Evolutionary conservation across 1,284 basidiomycete species (phyloP).

Genomic region (Ustilago hordei): DNA sequence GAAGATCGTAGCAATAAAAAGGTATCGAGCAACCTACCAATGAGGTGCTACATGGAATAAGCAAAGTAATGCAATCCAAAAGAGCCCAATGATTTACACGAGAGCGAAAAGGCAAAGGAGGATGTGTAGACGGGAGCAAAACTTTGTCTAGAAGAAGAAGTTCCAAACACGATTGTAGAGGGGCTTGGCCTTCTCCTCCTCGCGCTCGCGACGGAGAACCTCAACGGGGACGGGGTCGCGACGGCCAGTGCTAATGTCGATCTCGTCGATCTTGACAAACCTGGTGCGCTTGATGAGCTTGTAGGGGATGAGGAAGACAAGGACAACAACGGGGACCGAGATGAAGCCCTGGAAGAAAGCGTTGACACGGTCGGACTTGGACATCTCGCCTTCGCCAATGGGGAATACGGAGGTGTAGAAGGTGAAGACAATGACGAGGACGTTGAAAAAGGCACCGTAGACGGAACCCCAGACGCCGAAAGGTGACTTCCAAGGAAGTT

Average conservation of each 20-base stretch:
- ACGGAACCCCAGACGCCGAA: slow-evolving; percentile 72
- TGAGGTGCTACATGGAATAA: slow-evolving; percentile 1
- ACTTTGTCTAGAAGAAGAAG: slow-evolving; percentile 54
- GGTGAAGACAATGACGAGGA: slow-evolving; percentile 53
- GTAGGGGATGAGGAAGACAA: slow-evolving; percentile 47
- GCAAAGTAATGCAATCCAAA: slow-evolving; percentile 8
- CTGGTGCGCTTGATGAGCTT: slow-evolving; percentile 56
- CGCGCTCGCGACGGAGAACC: slow-evolving; percentile 63
- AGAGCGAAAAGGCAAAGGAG: slow-evolving; percentile 2
- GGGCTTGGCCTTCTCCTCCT: slow-evolving; percentile 53
- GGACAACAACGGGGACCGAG: slow-evolving; percentile 61
- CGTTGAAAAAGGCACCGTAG: slow-evolving; percentile 70
- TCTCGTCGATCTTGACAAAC: slow-evolving; percentile 54
- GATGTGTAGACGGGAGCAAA: not conserved
- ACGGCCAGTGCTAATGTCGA: slow-evolving; percentile 66
- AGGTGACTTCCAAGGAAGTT: slow-evolving; percentile 72
- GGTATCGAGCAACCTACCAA: slow-evolving; percentile 14
- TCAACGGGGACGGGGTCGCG: slow-evolving; percentile 60
- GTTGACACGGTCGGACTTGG: slow-evolving; percentile 65
- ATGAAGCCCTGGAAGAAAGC: slow-evolving; percentile 72
- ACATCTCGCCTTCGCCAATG: slow-evolving; percentile 60
- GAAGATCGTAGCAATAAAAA: slow-evolving; percentile 6
- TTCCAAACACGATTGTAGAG: slow-evolving; percentile 53
- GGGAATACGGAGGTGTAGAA: slow-evolving; percentile 59
- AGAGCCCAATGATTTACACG: slow-evolving; percentile 9